Conservation (phyloP, 2,329 filamentous ascomycete genomes). For the Colletotrichum paranaense region DNA sequence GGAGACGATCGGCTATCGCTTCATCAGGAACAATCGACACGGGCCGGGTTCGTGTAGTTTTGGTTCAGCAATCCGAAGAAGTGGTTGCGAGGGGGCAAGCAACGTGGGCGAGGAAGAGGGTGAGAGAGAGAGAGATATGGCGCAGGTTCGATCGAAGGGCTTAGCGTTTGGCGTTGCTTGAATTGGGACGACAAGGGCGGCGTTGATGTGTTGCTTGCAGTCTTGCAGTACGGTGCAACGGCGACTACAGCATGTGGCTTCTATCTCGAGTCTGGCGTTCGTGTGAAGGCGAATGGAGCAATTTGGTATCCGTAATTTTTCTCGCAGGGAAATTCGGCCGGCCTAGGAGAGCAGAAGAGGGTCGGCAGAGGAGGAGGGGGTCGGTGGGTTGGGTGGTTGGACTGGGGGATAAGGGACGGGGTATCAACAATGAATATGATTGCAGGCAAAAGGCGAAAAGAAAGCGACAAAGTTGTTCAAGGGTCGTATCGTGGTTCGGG, state of each 20-base stretch:
- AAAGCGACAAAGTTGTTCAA: neutral
- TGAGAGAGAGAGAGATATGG: neutral
- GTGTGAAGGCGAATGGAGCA: conserved; percentile 3
- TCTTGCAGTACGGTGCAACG: neutral
- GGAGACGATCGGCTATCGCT: conserved; percentile 33
- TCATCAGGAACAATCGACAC: conserved; percentile 34
- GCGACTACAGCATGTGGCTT: neutral
- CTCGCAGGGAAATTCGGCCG: conserved; percentile 11
- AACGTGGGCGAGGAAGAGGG: neutral
- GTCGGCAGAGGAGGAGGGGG: neutral
- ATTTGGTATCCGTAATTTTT: conserved; percentile 30
- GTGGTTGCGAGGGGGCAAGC: conserved; percentile 14
- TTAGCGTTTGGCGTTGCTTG: neutral
- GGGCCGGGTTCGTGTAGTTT: conserved; percentile 6
- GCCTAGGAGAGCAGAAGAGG: conserved; percentile 3
- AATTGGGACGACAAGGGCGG: neutral
- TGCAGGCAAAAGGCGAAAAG: conserved; percentile 13
- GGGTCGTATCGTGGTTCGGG: neutral
- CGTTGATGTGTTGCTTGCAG: neutral
- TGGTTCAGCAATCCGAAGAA: neutral
- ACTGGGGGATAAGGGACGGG: conserved; percentile 8
- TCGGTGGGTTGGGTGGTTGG: neutral
- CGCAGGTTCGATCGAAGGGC: conserved; percentile 3
- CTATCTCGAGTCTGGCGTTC: neutral
- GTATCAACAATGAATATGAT: conserved; percentile 31